phyloP scores from a whole-genome alignment of 768 basidiomycete genomes.

The Lentinula guzmanii region DNA sequence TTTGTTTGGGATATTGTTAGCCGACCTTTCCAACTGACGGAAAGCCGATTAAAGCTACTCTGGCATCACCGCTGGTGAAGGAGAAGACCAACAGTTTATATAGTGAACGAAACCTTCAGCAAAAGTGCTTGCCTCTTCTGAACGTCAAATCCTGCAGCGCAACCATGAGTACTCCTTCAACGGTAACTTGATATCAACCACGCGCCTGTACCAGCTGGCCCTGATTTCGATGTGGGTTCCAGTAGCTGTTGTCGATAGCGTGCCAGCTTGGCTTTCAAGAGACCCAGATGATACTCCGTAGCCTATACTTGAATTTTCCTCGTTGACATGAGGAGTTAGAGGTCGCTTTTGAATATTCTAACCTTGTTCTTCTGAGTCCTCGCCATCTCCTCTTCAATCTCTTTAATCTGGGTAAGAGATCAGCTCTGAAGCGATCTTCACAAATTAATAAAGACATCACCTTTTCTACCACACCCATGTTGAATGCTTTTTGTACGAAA shows the following conservation, averaged over 20 bases:
- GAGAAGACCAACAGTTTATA: no score
- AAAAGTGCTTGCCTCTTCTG: constrained; percentile 42
- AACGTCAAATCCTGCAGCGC: constrained; percentile 68
- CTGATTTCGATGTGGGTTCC: constrained; percentile 83
- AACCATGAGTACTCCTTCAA: not conserved
- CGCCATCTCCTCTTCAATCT: constrained; percentile 76
- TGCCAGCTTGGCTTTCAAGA: constrained; percentile 91
- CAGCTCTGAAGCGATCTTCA: constrained; percentile 5
- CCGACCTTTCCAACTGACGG: constrained; percentile 87
- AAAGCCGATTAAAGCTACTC: constrained; percentile 91
- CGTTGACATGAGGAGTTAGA: constrained; percentile 4
- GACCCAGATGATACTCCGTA: constrained; percentile 90
- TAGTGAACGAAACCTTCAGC: not conserved
- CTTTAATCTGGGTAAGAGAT: constrained; percentile 64
- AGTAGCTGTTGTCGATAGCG: constrained; percentile 93
- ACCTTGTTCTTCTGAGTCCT: constrained; percentile 96
- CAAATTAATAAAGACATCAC: constrained; percentile 22
- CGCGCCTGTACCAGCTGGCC: constrained; percentile 53
- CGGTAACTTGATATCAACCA: not conserved
- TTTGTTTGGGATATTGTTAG: not conserved
- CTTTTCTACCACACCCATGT: constrained; percentile 95
- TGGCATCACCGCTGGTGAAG: constrained; percentile 52
- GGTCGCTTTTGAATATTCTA: constrained; percentile 8
- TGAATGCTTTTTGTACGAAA: constrained; percentile 13
- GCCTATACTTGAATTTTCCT: constrained; percentile 45